These are phyloP conservation scores for Eucalyptus microcorys DNA, from an alignment of 345 rosid species.

Conservation along the genomic window DNA sequence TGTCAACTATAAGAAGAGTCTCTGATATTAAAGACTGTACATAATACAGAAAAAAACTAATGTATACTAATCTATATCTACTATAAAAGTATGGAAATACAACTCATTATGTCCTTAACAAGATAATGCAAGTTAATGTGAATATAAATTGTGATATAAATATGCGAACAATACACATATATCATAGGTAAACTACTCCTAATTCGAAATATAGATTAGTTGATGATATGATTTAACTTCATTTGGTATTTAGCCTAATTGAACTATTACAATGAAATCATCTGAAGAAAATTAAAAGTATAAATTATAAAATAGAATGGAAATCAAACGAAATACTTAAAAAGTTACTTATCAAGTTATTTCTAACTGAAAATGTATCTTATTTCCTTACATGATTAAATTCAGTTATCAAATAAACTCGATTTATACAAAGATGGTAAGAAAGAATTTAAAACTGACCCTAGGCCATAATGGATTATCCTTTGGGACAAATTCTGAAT, in stretches of 20 bases:
- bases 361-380: neutral
- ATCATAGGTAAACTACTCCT: neutral
- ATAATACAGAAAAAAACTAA: neutral
- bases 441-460: neutral
- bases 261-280: neutral
- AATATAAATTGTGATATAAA: neutral
- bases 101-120: neutral
- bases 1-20: neutral
- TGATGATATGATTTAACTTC: neutral
- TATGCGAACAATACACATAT: fast-evolving
- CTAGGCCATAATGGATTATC: neutral
- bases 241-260: neutral
- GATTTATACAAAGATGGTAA: neutral
- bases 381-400: neutral
- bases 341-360: neutral
- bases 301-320: neutral
- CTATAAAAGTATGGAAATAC: neutral
- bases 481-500: neutral
- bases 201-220: neutral
- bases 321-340: neutral
- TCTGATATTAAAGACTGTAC: fast-evolving
- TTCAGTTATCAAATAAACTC: neutral
- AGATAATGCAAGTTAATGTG: neutral
- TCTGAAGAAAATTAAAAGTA: neutral
- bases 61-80: neutral